Evolutionary conservation across 306 rosid genomes (phyloP), one percentile per base, ranked within the genome.

Genomic region (Mimosa pudica): DNA sequence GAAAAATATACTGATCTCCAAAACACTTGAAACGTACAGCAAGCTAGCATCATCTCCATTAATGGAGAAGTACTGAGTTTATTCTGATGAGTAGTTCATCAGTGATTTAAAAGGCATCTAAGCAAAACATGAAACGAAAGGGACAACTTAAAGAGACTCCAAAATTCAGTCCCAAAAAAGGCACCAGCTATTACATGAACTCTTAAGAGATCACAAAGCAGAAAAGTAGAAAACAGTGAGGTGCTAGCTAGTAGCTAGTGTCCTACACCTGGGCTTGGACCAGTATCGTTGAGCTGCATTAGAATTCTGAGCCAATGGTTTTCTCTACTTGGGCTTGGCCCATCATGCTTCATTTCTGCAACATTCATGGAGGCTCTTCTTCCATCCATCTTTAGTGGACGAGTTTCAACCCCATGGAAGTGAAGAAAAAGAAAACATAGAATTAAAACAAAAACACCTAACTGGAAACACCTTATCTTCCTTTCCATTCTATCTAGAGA

Each of bases 271-370:
- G 83, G 86, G 67, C 86, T 85, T 55, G 89, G 82, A 74, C 86
- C 90, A 5, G 82, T 70, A 7, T 70, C 79, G 58, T 61, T 60
- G 51, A 63, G 68, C 70, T 47, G 77, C 3, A 6, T 32, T n/a
- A 42, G 77, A 68, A 58, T 33, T 63, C 75, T 54, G 48, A 54
- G 65, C 54, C 71, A 73, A 42, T 90, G 91, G 71, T 87, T 87
- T 75, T 78, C 76, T 20, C 90, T 91, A 67, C 86, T 63, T 32
- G 45, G 55, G 82, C 87, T 90, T 77, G 91, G 91, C 58, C 90
- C 85, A 6, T 88, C 76, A 82, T 71, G 79, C 90, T 82, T 86
- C 80, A 79, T 69, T 36, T 68, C 51, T 64, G 54, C 85, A 61
- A 70, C 16, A 8, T 57, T 57, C 17, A 18, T 41, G 20, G 74